Evolutionary conservation across 1,284 basidiomycete genomes (phyloP), one percentile per base, ranked within the genome.

Genomic region (Ceratobasidium sp.): DNA sequence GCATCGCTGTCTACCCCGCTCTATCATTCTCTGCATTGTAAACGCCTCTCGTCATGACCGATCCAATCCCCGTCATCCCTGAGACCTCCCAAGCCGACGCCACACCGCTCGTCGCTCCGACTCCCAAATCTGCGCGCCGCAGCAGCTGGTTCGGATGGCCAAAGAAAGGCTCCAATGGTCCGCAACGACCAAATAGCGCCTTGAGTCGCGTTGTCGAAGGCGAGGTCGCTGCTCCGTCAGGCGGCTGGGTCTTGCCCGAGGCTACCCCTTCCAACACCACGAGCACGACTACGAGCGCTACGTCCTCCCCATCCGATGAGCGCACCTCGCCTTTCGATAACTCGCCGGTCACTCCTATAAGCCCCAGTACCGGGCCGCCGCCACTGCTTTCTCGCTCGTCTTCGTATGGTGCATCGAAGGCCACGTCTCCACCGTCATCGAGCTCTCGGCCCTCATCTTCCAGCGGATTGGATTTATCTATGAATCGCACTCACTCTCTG

Each of bases 71-170:
- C 17, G 44, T 36, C 41, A 60, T 59, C 1, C 56, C 67, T 19
- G 67, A 72, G 41, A 29, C 44, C 29, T n/a, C 67, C 14, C 60
- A 44, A 17, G 22, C 27, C 15, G 60, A 63, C 19, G 45, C 24
- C 53, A 17, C 24, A 9, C n/a, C 24, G 24, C 54, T 72, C 45
- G 44, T 72, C 9, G 41, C 67, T 22, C 67, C 67, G 3, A 60
- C 56, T 33, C 67, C 67, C 56, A 72, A 60, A 45, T 50, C 67
- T 59, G 67, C 56, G 17, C 67, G 67, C 51, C 67, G 67, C 56
- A 72, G 44, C 45, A 59, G 67, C 56, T 72, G 67, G 67, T 72
- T 72, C 27, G 67, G 67, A n/a, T 72, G 67, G 67, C 44, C 67
- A 2, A 72, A 72, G 56, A 56, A 56, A 33, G 67, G 22, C 14